Conservation (phyloP, 176 grass and related monocot species). For the Carex kokanica region DNA sequence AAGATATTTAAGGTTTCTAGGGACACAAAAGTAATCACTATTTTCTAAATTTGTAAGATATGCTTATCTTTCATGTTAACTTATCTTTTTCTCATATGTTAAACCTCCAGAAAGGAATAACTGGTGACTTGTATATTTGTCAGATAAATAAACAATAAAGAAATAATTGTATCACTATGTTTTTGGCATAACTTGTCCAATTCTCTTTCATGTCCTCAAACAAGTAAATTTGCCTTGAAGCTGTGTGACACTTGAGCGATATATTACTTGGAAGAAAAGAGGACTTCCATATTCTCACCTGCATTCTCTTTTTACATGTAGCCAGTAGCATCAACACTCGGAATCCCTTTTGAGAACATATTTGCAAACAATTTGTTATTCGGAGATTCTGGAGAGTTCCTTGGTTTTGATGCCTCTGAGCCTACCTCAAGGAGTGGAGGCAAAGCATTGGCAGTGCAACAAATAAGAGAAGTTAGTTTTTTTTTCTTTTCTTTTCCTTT, state of each 20-base stretch:
- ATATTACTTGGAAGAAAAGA: not conserved
- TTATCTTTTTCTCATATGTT: not conserved
- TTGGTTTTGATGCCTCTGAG: constrained; percentile 80
- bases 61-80: not conserved
- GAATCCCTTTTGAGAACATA: constrained; percentile 79
- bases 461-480: constrained; percentile 63
- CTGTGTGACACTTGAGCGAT: not conserved
- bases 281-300: not conserved
- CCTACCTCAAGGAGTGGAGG: constrained; percentile 84
- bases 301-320: constrained; percentile 32
- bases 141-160: not conserved
- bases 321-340: constrained; percentile 79
- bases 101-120: not conserved
- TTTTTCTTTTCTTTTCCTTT: not conserved
- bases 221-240: not conserved
- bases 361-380: constrained; percentile 88
- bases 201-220: not conserved
- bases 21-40: too few relatives aligned
- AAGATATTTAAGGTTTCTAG: not conserved
- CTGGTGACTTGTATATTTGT: not conserved
- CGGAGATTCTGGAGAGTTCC: constrained; percentile 59
- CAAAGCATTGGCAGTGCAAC: constrained; percentile 85
- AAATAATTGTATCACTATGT: not conserved
- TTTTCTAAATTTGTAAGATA: too few relatives aligned
- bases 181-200: not conserved